These are phyloP conservation scores for Acanthamoeba rhysodes DNA, from an alignment of 208 protist genomes.

Conservation along the genomic window DNA sequence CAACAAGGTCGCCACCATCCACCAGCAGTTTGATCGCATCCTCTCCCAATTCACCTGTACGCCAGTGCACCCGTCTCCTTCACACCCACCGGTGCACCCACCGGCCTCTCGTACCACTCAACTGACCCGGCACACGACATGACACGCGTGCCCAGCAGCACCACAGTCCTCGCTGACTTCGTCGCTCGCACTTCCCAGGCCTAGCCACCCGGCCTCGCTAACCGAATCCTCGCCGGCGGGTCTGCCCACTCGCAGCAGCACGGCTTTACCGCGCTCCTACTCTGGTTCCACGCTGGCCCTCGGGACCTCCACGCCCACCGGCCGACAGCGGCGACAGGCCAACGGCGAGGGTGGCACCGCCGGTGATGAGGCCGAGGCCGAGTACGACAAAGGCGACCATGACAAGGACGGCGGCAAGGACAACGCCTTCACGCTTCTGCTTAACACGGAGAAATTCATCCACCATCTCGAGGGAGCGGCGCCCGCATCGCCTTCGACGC, in stretches of 20 bases:
- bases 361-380: not conserved
- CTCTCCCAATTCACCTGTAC: slow-evolving; percentile 4
- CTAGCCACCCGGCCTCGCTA: not conserved
- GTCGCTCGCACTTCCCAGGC: too few species aligned
- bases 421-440: not conserved
- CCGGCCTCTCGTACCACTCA: not conserved
- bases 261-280: not conserved
- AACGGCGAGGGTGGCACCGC: not conserved
- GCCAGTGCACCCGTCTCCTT: not conserved
- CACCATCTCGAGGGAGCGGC: not conserved
- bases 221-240: not conserved
- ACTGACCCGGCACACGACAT: not conserved
- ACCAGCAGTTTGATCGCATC: slow-evolving; percentile 66
- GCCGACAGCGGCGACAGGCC: not conserved
- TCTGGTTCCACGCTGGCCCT: not conserved
- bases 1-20: slow-evolving; percentile 42
- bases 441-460: slow-evolving; percentile 48
- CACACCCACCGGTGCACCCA: too few species aligned
- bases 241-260: not conserved
- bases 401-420: not conserved
- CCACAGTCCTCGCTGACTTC: not conserved
- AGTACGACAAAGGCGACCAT: not conserved
- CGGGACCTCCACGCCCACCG: not conserved
- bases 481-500: not conserved
- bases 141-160: not conserved